phyloP scores from a whole-genome alignment of 106 monocot genomes.

The Chionographis japonica region DNA sequence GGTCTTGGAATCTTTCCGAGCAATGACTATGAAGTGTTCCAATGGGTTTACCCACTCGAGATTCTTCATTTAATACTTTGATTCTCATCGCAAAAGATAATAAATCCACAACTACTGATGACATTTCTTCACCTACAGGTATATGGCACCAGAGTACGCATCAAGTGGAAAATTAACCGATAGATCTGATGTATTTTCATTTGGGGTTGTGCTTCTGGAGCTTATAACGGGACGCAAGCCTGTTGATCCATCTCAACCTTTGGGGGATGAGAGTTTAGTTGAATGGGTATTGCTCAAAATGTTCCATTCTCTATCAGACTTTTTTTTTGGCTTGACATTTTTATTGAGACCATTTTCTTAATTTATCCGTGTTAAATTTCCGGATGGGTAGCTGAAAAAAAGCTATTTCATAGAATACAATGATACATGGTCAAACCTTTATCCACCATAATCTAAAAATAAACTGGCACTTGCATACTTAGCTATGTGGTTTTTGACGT shows the following conservation, averaged over 20 bases:
- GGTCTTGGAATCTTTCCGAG: conserved; percentile 4
- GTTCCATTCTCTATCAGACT: neutral
- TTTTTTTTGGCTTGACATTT: too few relatives aligned
- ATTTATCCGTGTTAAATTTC: too few relatives aligned
- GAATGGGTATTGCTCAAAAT: conserved; percentile 58
- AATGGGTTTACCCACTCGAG: too few relatives aligned
- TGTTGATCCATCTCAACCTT: conserved; percentile 62
- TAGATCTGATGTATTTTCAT: conserved; percentile 84
- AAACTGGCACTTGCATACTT: too few relatives aligned
- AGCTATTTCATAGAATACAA: too few relatives aligned
- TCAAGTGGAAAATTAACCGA: conserved; percentile 84
- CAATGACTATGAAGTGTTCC: neutral
- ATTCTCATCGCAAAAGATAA: neutral
- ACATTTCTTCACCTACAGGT: conserved; percentile 34
- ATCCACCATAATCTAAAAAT: too few relatives aligned
- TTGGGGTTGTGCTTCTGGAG: conserved; percentile 89
- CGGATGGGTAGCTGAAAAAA: too few relatives aligned
- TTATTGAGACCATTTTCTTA: too few relatives aligned
- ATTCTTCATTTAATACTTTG: neutral
- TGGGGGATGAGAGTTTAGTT: conserved; percentile 87
- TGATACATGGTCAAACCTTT: too few relatives aligned
- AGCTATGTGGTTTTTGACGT: too few relatives aligned
- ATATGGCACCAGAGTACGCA: conserved; percentile 91
- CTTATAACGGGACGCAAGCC: conserved; percentile 80
- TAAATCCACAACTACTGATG: neutral